Conservation (phyloP, 768 basidiomycete species). For the Leccinum subgranulosum region DNA sequence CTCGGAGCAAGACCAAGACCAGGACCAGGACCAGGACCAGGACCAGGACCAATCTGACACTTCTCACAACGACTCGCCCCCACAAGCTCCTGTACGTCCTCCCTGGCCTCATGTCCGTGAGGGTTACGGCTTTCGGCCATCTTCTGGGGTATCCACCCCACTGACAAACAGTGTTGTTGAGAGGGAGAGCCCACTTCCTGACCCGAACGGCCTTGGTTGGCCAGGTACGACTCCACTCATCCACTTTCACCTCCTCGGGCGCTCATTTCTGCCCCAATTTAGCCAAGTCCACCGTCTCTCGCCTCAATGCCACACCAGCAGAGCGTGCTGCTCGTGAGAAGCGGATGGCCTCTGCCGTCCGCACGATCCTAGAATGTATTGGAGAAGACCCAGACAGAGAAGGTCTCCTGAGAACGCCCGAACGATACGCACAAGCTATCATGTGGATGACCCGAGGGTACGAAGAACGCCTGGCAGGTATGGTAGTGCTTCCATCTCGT, state of each 20-base stretch:
- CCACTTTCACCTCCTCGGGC: constrained; percentile 3
- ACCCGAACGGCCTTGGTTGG: constrained; percentile 85
- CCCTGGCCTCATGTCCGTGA: constrained; percentile 49
- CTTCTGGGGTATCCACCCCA: constrained; percentile 68
- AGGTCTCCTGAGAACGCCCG: constrained; percentile 87
- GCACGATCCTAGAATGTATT: constrained; percentile 93
- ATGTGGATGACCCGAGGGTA: constrained; percentile 99
- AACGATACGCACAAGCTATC: constrained; percentile 93
- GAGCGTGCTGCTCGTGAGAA: constrained; percentile 72
- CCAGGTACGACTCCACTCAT: constrained; percentile 57
- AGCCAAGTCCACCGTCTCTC: constrained; percentile 89
- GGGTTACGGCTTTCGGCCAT: constrained; percentile 77
- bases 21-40: background rate
- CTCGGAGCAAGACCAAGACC: background rate
- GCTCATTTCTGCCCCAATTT: constrained; percentile 5
- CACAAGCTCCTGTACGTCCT: constrained; percentile 16
- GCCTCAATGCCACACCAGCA: constrained; percentile 74
- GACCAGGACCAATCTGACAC: background rate
- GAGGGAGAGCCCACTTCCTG: constrained; percentile 36
- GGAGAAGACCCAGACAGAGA: constrained; percentile 98
- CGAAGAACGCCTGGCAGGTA: constrained; percentile 90
- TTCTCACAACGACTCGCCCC: constrained; percentile 12
- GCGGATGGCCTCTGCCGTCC: constrained; percentile 79
- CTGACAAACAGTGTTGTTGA: constrained; percentile 31
- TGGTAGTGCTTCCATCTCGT: constrained; percentile 17